Evolutionary conservation across 2,329 filamentous ascomycete genomes (phyloP).

Genomic region (Exophiala calicioides): DNA sequence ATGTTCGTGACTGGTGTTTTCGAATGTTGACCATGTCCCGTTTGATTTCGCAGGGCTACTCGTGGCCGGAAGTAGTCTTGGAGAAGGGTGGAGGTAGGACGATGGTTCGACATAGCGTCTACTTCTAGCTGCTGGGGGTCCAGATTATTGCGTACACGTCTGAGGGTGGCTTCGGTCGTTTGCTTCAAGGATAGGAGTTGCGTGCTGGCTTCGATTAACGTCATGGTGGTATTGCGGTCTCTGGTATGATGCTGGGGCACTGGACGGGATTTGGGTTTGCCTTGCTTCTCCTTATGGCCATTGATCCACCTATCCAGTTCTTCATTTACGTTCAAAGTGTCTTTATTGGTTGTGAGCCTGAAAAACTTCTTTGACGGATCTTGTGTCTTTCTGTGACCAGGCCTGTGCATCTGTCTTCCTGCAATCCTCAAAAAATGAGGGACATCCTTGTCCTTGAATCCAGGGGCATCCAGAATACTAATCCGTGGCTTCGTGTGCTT

Average conservation of each 20-base stretch:
- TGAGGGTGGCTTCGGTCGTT: constrained; percentile 18
- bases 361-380: constrained; percentile 56
- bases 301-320: constrained; percentile 54
- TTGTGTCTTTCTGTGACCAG: constrained; percentile 41
- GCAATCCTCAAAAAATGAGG: constrained; percentile 61
- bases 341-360: constrained; percentile 51
- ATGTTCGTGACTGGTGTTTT: too few species aligned
- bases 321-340: constrained; percentile 57
- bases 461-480: constrained; percentile 29
- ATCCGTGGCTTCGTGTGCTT: constrained; percentile 13
- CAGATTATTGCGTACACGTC: constrained; percentile 15
- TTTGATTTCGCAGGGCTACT: not conserved
- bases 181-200: constrained; percentile 17
- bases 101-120: not conserved
- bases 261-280: constrained; percentile 1
- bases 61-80: constrained; percentile 17
- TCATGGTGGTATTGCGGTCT: not conserved
- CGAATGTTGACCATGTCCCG: not conserved
- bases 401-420: constrained; percentile 53
- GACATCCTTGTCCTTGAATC: constrained; percentile 33
- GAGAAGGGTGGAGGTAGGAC: not conserved
- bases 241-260: not conserved
- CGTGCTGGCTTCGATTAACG: not conserved
- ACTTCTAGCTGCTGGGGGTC: not conserved
- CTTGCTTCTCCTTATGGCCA: not conserved